Percentiles rank a stretch among this genome's conserved stretches.
Evolutionary conservation across 495 filamentous ascomycete genomes (phyloP).

Genomic region (Xylona heveae): DNA sequence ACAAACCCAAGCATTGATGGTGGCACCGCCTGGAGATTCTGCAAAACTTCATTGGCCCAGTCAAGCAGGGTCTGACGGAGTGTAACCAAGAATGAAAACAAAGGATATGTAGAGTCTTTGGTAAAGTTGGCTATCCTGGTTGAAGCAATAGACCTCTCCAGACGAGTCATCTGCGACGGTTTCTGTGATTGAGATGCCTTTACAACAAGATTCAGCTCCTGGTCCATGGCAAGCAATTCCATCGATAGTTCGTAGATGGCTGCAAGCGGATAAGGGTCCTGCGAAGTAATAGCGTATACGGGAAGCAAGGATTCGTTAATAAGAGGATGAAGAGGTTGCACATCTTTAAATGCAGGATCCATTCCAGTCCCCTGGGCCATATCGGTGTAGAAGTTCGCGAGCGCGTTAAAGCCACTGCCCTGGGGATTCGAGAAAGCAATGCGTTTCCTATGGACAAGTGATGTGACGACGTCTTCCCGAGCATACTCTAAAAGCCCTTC

Average conservation of each 20-base stretch:
- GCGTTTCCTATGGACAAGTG: constrained; percentile 10
- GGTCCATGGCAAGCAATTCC: constrained; percentile 17
- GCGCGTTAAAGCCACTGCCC: constrained; percentile 4
- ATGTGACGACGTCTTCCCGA: constrained; percentile 6
- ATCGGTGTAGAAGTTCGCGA: not conserved
- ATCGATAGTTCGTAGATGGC: constrained; percentile 27
- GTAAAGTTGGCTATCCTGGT: constrained; percentile 32
- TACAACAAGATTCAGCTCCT: constrained; percentile 11
- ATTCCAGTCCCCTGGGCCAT: not conserved
- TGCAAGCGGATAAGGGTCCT: constrained; percentile 22
- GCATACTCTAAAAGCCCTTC: no score
- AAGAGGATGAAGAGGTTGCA: constrained; percentile 20
- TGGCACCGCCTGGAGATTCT: no score
- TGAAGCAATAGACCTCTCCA: constrained; percentile 45
- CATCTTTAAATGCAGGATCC: not conserved
- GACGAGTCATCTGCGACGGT: constrained; percentile 39
- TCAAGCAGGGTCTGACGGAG: not conserved
- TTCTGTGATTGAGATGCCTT: constrained; percentile 22
- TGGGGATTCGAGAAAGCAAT: no score
- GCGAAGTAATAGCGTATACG: constrained; percentile 11
- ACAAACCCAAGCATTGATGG: not conserved
- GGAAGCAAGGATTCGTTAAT: constrained; percentile 22
- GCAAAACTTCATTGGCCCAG: no score
- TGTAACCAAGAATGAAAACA: constrained; percentile 1
- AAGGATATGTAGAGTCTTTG: constrained; percentile 34